Evolutionary conservation across 176 grass and related monocot genomes (phyloP).

Genomic region (Lolium rigidum): DNA sequence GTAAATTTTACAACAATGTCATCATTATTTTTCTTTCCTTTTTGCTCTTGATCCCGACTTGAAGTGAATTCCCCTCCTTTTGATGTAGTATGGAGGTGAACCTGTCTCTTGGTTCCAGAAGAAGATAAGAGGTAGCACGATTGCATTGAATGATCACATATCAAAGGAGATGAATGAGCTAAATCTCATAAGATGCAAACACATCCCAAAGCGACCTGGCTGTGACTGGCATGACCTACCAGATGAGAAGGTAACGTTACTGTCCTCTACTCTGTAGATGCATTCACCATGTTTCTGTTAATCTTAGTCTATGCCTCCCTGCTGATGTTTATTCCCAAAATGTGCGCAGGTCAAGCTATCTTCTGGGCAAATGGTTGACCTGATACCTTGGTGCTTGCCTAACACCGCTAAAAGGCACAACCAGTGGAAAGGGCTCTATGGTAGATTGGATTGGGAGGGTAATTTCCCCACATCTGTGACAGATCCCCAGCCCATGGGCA

Average conservation of each 20-base stretch:
- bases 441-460: slow-evolving; percentile 96
- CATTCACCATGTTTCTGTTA: slow-evolving; percentile 24
- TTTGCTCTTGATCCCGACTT: not conserved
- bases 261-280: slow-evolving; percentile 16
- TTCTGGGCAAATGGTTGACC: slow-evolving; percentile 80
- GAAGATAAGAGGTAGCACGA: slow-evolving; percentile 78
- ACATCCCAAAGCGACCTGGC: slow-evolving; percentile 84
- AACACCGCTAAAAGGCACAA: slow-evolving; percentile 99
- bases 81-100: slow-evolving; percentile 77
- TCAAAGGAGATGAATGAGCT: slow-evolving; percentile 99
- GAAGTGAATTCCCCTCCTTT: slow-evolving; percentile 23
- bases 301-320: not conserved
- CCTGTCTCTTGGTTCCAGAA: slow-evolving; percentile 95
- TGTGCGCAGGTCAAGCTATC: slow-evolving; percentile 86
- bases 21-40: slow-evolving; percentile 23
- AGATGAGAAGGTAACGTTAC: slow-evolving; percentile 74
- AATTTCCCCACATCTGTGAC: slow-evolving; percentile 98
- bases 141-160: slow-evolving; percentile 84
- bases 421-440: slow-evolving; percentile 97
- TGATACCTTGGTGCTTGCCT: slow-evolving; percentile 98
- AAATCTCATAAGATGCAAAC: slow-evolving; percentile 94
- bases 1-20: slow-evolving; percentile 43
- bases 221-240: slow-evolving; percentile 95
- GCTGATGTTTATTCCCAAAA: not conserved
- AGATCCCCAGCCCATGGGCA: slow-evolving; percentile 96